These are phyloP conservation scores for Ustilago tritici DNA, from an alignment of 1,284 basidiomycete species.

Conservation along the genomic window DNA sequence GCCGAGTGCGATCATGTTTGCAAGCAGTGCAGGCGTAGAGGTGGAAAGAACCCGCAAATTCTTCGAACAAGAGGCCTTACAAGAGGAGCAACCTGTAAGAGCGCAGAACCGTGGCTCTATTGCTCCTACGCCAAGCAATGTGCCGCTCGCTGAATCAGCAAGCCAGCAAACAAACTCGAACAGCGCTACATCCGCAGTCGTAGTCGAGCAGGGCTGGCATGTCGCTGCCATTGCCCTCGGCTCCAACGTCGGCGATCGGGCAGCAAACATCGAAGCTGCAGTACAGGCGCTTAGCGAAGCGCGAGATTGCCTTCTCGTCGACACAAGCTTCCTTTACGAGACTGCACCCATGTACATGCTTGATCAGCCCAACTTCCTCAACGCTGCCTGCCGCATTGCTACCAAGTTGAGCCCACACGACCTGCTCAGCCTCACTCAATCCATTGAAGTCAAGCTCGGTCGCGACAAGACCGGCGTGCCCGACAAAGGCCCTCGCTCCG, in stretches of 20 bases:
- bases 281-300: slow-evolving; percentile 72
- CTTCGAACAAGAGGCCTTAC: slow-evolving; percentile 50
- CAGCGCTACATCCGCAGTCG: background rate
- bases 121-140: background rate
- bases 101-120: slow-evolving; percentile 8
- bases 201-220: slow-evolving; percentile 50
- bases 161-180: background rate
- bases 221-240: slow-evolving; percentile 82
- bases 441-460: slow-evolving; percentile 81
- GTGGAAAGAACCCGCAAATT: slow-evolving; percentile 74
- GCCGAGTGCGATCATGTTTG: slow-evolving; percentile 81
- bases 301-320: slow-evolving; percentile 72
- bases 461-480: slow-evolving; percentile 78
- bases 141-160: background rate
- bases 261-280: slow-evolving; percentile 85
- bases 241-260: slow-evolving; percentile 89
- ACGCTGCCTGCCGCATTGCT: slow-evolving; percentile 86
- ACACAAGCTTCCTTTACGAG: slow-evolving; percentile 93
- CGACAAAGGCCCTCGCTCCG: slow-evolving; percentile 86
- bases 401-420: slow-evolving; percentile 78
- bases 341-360: slow-evolving; percentile 94
- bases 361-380: slow-evolving; percentile 89
- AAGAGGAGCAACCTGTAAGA: slow-evolving; percentile 27
- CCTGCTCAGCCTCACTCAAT: slow-evolving; percentile 80
- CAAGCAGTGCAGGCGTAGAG: slow-evolving; percentile 76